Conservation (phyloP, 371 early-diverging fungal species). For the Chytridium lagenaria region DNA sequence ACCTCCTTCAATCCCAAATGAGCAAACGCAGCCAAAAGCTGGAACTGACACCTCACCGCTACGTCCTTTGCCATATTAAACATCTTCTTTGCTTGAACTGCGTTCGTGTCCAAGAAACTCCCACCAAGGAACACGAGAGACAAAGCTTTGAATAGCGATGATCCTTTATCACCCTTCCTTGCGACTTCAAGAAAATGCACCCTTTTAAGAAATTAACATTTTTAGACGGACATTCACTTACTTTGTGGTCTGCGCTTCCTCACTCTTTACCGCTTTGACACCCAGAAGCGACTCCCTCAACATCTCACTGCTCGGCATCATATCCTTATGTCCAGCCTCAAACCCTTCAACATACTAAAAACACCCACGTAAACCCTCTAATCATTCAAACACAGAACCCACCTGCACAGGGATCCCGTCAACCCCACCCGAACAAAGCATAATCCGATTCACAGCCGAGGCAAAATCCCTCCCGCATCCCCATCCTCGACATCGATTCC, state of each 20-base stretch:
- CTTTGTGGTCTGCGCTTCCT: constrained; percentile 10
- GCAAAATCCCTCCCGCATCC: neutral
- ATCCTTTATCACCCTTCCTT: neutral
- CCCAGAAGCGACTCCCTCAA: neutral
- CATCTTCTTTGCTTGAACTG: constrained; percentile 9
- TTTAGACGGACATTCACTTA: too few relatives aligned
- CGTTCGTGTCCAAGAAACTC: neutral
- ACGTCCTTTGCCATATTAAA: neutral
- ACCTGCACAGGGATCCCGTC: neutral
- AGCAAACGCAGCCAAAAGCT: neutral
- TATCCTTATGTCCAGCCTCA: neutral
- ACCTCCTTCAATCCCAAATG: neutral
- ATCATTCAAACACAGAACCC: neutral
- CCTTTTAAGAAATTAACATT: neutral
- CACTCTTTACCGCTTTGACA: neutral
- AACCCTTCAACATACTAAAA: neutral
- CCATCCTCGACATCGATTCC: neutral
- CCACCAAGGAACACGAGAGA: neutral
- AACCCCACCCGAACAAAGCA: neutral
- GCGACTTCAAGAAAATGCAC: constrained; percentile 5
- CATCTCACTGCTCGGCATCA: neutral
- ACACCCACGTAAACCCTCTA: too few relatives aligned
- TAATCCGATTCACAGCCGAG: neutral
- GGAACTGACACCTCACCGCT: neutral
- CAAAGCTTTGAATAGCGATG: neutral